A percentile compares a stretch with the other conserved stretches of the same genome.
phyloP scores from a whole-genome alignment of 2,329 filamentous ascomycete genomes.

The Fusarium devonianum region DNA sequence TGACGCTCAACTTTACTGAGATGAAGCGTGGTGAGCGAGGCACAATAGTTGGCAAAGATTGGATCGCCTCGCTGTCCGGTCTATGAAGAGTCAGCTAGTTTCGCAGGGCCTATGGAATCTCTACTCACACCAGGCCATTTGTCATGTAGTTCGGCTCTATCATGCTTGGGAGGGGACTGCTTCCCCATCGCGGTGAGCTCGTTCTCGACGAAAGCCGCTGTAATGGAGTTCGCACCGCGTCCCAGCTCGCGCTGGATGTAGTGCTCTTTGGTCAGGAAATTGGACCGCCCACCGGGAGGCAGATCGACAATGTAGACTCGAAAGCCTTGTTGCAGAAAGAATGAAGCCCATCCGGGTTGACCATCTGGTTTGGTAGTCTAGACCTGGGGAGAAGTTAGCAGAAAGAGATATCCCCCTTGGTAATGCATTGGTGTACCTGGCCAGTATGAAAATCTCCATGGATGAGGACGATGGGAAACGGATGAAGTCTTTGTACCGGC shows the following conservation, averaged over 20 bases:
- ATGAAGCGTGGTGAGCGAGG: constrained; percentile 49
- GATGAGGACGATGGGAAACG: constrained; percentile 44
- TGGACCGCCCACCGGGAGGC: constrained; percentile 50
- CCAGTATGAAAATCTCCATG: constrained; percentile 49
- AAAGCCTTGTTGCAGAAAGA: constrained; percentile 52
- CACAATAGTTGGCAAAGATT: constrained; percentile 57
- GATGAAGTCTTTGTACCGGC: constrained; percentile 26
- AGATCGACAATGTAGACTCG: constrained; percentile 54
- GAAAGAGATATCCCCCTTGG: background rate
- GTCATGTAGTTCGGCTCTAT: constrained; percentile 41
- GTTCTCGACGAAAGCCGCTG: constrained; percentile 37
- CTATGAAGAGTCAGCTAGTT: constrained; percentile 32
- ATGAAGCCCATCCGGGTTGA: constrained; percentile 54
- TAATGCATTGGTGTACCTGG: constrained; percentile 33
- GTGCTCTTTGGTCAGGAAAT: constrained; percentile 31
- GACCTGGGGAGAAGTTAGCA: constrained; percentile 35
- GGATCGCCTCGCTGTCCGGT: constrained; percentile 52
- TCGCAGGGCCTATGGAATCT: background rate
- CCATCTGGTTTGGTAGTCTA: constrained; percentile 58
- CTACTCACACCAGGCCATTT: constrained; percentile 51
- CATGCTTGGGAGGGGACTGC: constrained; percentile 23
- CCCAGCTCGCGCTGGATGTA: constrained; percentile 36
- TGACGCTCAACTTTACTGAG: constrained; percentile 44
- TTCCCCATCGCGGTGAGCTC: constrained; percentile 45
- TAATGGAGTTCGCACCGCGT: constrained; percentile 21